phyloP scores from a whole-genome alignment of 2,329 filamentous ascomycete genomes.

The Colletotrichum siamense region DNA sequence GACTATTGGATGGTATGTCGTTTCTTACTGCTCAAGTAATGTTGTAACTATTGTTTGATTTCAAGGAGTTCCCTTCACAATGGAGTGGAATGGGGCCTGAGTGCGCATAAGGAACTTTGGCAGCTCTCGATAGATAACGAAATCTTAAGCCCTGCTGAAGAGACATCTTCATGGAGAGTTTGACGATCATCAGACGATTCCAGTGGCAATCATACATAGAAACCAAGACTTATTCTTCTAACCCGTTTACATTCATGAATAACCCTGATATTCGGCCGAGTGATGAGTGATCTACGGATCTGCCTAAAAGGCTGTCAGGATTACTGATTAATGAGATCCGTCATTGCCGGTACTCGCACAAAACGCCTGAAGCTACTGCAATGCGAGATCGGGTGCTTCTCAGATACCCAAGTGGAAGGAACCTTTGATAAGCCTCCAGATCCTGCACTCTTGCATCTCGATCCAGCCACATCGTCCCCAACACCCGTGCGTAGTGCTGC shows the following conservation, averaged over 20 bases:
- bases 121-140: neutral
- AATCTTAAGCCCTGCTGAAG: neutral
- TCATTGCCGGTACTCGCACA: neutral
- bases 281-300: neutral
- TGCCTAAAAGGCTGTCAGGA: neutral
- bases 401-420: neutral
- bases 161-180: neutral
- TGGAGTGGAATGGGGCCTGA: neutral
- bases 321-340: neutral
- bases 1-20: neutral
- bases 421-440: neutral
- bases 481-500: neutral
- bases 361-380: neutral
- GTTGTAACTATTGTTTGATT: neutral
- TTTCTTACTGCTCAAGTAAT: neutral
- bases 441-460: constrained; percentile 17
- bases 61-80: neutral
- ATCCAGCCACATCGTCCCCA: constrained; percentile 5
- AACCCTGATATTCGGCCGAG: neutral
- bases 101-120: neutral
- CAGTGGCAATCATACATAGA: neutral
- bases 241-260: neutral
- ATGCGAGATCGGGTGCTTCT: neutral
- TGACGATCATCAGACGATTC: neutral
- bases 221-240: neutral